Evolutionary conservation across 768 basidiomycete species (phyloP), one percentile per base, ranked within the genome.

Genomic region (Panaeolus cyanescens): DNA sequence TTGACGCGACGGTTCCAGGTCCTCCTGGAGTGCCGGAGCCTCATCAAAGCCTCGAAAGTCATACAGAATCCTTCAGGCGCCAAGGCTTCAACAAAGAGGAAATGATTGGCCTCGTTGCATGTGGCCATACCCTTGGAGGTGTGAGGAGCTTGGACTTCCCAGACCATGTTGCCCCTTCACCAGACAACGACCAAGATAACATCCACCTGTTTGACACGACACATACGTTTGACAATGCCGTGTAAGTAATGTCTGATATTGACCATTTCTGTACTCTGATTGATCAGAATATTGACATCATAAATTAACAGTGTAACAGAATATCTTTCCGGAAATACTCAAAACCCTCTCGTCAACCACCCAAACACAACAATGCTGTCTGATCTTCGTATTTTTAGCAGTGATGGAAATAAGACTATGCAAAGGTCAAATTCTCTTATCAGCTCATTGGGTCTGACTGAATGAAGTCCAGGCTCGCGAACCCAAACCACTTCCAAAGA

Each of bases 91-190:
- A 65, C 12, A 65, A 70, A 25, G 64, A 71, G 28, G 79, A 81
- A 53, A 81, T 81, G 80, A 81, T 80, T 36, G 67, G 70, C 50
- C 71, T 82, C 45, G 75, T 78, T 9, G 80, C 80, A 0, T 81
- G 80, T 65, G 81, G 80, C 10, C 80, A 82, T 63, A 79, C 79
- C 2, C 60, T 82, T 7, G 81, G 80, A 22, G 76, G 77, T 42
- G 79, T 81, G 2, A 73, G 79, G 28, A 78, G 74, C 60, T 66
- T 68, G 0, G 78, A 77, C 56, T 80, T 80, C 50, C 79, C 81
- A 0, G 65, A 64, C 5, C 65, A 79, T 9, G 79, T 79, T 4
- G 58, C 34, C 34, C 55, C 58, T 8, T 31, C 75, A 19, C 64
- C 72, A 17, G 66, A 62, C 22, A 57, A 67, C 6, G 66, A 70